Evolutionary conservation across 2,329 filamentous ascomycete species (phyloP), one percentile per base, ranked within the genome.

Genomic region (Paraphoma chrysanthemicola): DNA sequence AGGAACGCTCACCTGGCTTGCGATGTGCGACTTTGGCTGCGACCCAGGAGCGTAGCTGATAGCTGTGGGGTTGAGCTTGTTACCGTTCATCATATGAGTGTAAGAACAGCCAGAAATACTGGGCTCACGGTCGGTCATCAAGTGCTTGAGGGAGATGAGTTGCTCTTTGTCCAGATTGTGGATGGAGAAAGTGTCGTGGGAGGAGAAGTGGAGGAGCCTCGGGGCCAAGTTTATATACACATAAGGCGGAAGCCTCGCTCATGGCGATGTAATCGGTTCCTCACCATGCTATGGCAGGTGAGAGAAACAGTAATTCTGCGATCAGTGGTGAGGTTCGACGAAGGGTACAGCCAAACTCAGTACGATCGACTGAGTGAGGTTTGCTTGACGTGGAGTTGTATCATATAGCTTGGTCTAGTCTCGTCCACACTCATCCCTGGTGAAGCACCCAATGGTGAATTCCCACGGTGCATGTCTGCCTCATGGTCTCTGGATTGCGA

Each of bases 1-100:
- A 51, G 54, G 39, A 44, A 51, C 38, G 45, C 60, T 66, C 56
- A 66, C 57, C 60, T 64, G 63, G 29, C 28, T 54, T 18, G 48
- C n/a, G 29, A 46, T 60, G 38, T 33, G 46, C 44, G 45, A 53
- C 30, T 58, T 41, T 14, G 36, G 49, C 18, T 51, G n/a, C 9
- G 39, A 18, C 18, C 18, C 54, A 16, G 61, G 62, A 4, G 57
- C 36, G 51, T 65, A 67, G 45, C 51, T 41, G 16, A 41, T 45
- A 17, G 64, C 59, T 8, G 57, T 18, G 5, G 64, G 60, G 12
- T 66, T 62, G 45, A 67, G 43, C 36, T 43, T 33, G 18, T 28
- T 59, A 29, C 17, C 45, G 29, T 48, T 38, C 36, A 33, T 17
- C 16, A 48, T 39, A 7, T 17, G 28, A 9, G 17, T n/a, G 41